Conservation (phyloP, 2,329 filamentous ascomycete genomes). For the Talaromyces sp. region DNA sequence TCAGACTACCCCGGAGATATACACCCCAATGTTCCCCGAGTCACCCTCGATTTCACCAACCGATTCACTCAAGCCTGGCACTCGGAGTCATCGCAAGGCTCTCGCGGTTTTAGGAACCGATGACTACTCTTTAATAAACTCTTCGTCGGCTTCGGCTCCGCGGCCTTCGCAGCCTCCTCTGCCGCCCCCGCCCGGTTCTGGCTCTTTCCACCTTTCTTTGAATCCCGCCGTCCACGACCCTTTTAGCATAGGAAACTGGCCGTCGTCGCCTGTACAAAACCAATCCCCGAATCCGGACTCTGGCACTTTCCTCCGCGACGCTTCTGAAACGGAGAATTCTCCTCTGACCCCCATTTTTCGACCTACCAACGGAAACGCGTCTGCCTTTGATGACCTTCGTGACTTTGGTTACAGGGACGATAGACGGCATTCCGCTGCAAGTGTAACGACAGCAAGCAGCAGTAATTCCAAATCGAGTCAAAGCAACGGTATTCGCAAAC, state of each 20-base stretch:
- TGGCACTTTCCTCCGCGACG: conserved; percentile 34
- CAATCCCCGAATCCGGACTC: conserved; percentile 18
- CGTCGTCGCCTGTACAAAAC: conserved; percentile 15
- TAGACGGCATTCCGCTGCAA: conserved; percentile 80
- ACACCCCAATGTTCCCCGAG: conserved; percentile 26
- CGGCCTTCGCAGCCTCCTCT: neutral
- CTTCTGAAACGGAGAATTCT: conserved; percentile 32
- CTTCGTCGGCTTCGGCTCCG: too few species aligned
- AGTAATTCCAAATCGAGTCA: conserved; percentile 71
- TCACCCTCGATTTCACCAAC: conserved; percentile 34
- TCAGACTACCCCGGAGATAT: conserved; percentile 18
- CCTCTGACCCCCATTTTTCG: conserved; percentile 69
- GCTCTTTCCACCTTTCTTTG: conserved; percentile 6
- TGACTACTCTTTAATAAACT: conserved; percentile 13
- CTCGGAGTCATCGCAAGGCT: conserved; percentile 30
- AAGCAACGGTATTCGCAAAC: conserved; percentile 62
- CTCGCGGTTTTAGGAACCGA: conserved; percentile 25
- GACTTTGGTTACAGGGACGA: conserved; percentile 63
- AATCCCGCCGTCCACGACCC: conserved; percentile 10
- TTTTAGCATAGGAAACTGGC: conserved; percentile 2
- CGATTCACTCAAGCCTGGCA: conserved; percentile 29
- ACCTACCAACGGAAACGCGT: conserved; percentile 49
- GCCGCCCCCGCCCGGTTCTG: neutral
- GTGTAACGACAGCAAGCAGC: conserved; percentile 80
- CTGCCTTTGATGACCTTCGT: conserved; percentile 58